Base-by-base conservation (phyloP, 202 grass and related monocot species). In the Setaria viridis region DNA sequence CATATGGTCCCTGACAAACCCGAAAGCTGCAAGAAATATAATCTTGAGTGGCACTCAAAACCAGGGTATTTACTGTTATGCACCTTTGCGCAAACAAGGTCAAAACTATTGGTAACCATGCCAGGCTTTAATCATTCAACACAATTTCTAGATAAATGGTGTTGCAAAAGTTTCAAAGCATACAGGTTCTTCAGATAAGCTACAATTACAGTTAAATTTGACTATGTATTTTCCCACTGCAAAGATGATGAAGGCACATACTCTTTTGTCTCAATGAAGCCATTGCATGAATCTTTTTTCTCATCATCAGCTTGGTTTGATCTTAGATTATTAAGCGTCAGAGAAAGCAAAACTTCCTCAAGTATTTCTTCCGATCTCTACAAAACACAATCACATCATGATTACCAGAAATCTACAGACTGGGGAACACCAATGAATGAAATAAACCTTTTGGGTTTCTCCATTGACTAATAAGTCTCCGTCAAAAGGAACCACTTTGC, bases 191-290 rank as follows among this genome's bases (percentile, higher is more conserved):
- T 62, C 33, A 53, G 43, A 20, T 20, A 69, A 62, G 63, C 35
- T 58, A 77, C 30, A 76, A 70, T 47, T 2, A 11, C 66, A 76
- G 34, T 56, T 67, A 81, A 76, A 45, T 17, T 56, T 46, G 45
- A 80, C 4, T 71, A 39, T 71, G 48, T 71, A 85, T 64, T 77
- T 67, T 65, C 75, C 35, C 17, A 90, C 30, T 58, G 79, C 48
- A 25, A 84, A 15, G 72, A 69, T 58, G 42, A 76, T 34, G 15
- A 47, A 84, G 49, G 9, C 21, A 51, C 79, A 71, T 94, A 98
- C 96, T 95, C 86, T 76, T 94, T 95, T 54, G 96, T 92, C 80
- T 98, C 90, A 70, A 98, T 98, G 86, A 98, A 98, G 47, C 96
- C 93, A 57, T 85, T 80, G 68, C 96, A 98, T 70, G 82, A 87